phyloP scores from a whole-genome alignment of 2,329 filamentous ascomycete species.

The Exophiala dermatitidis region DNA sequence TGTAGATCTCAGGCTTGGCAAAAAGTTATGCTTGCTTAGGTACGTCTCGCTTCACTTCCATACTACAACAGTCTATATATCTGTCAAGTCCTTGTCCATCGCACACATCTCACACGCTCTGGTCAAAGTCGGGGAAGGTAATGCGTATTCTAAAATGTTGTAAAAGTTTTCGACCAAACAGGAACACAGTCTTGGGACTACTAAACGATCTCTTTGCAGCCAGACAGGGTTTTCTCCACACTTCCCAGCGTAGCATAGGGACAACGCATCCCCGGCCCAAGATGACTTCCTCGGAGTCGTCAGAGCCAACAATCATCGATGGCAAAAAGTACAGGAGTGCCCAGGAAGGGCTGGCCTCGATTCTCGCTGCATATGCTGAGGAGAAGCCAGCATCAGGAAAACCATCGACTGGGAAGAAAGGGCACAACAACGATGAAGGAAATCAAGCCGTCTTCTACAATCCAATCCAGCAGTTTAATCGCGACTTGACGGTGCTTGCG shows the following conservation, averaged over 20 bases:
- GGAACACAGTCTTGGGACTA: too few species aligned
- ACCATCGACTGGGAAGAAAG: conserved; percentile 31
- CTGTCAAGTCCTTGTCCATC: too few species aligned
- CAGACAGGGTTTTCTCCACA: background rate
- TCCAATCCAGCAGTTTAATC: conserved; percentile 97
- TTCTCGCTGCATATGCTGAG: conserved; percentile 53
- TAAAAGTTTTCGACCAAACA: too few species aligned
- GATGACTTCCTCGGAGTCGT: conserved; percentile 6
- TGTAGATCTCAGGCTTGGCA: too few species aligned
- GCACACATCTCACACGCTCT: too few species aligned
- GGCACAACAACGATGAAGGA: conserved; percentile 52
- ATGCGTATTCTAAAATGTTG: too few species aligned
- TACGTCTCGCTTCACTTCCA: too few species aligned
- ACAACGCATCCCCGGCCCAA: conserved; percentile 2
- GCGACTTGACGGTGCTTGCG: conserved; percentile 84
- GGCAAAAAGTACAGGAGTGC: conserved; percentile 54
- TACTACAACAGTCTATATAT: too few species aligned
- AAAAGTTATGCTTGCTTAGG: too few species aligned
- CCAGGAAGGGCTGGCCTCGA: conserved; percentile 61
- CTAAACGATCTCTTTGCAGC: background rate
- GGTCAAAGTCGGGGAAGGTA: too few species aligned
- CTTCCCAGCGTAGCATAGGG: too few species aligned
- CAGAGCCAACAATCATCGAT: conserved; percentile 34
- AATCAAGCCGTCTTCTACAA: conserved; percentile 91
- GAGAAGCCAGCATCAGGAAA: conserved; percentile 21